Conservation (phyloP, 139 green algal genomes). For the Mesotaenium endlicherianum region DNA sequence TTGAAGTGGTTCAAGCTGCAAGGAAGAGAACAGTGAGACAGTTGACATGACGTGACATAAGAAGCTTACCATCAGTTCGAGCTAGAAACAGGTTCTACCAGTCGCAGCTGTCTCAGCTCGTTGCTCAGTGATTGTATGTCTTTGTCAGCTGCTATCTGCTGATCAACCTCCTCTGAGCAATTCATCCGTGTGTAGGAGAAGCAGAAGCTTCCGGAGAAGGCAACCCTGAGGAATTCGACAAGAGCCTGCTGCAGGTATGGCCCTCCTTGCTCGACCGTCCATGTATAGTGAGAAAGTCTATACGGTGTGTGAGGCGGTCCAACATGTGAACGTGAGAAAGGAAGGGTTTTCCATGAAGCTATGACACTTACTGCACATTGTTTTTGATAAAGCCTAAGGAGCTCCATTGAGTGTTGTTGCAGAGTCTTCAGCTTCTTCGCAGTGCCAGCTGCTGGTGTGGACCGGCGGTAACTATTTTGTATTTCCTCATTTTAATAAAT, state of each 20-base stretch:
- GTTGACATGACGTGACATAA: too few species aligned
- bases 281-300: background rate
- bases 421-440: background rate
- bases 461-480: too few species aligned
- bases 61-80: too few species aligned
- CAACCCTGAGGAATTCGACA: slow-evolving; percentile 31
- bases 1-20: too few species aligned
- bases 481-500: too few species aligned
- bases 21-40: too few species aligned
- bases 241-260: background rate
- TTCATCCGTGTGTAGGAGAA: background rate
- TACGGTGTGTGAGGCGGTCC: background rate
- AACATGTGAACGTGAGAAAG: background rate
- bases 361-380: background rate
- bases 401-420: background rate
- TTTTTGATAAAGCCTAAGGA: background rate
- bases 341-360: background rate
- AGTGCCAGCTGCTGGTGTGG: too few species aligned
- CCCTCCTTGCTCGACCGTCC: background rate
- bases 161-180: too few species aligned
- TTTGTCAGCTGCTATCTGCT: too few species aligned
- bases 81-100: too few species aligned
- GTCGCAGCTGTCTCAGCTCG: too few species aligned
- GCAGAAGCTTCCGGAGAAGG: background rate
- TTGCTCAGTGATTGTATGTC: too few species aligned